These are phyloP conservation scores for Globisporangium perplexum DNA, from an alignment of 352 stramenopile species.

Conservation along the genomic window DNA sequence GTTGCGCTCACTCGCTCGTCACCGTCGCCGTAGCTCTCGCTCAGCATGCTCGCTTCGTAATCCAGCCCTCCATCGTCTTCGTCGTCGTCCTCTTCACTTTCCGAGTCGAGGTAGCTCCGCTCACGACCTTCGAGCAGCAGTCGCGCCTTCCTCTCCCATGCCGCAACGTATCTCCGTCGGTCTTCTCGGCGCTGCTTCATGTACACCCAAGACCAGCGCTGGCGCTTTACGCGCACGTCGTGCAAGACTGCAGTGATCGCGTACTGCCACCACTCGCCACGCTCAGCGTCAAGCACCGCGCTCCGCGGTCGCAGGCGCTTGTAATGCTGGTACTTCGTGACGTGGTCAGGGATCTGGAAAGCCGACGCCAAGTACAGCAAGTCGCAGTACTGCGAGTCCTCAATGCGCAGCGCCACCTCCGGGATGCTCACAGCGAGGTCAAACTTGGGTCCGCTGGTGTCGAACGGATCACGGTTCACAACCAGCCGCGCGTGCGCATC, in stretches of 20 bases:
- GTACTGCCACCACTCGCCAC: slow-evolving; percentile 78
- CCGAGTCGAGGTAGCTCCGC: slow-evolving; percentile 31
- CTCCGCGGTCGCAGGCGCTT: slow-evolving; percentile 53
- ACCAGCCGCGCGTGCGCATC: slow-evolving; percentile 75
- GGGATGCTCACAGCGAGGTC: slow-evolving; percentile 76
- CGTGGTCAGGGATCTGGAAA: slow-evolving; percentile 66
- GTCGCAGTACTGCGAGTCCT: slow-evolving; percentile 88
- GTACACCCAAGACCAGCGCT: slow-evolving; percentile 75
- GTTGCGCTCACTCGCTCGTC: slow-evolving; percentile 10
- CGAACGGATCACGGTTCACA: slow-evolving; percentile 77
- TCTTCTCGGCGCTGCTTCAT: slow-evolving; percentile 81
- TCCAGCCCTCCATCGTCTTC: background rate
- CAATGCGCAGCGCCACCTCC: slow-evolving; percentile 72
- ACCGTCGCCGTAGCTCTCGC: slow-evolving; percentile 2
- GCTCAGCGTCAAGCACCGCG: slow-evolving; percentile 41
- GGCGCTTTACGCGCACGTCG: slow-evolving; percentile 56
- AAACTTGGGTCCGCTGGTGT: slow-evolving; percentile 72
- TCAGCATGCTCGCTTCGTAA: slow-evolving; percentile 5
- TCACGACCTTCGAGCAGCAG: slow-evolving; percentile 22
- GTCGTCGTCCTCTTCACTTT: slow-evolving; percentile 49
- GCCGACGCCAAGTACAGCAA: slow-evolving; percentile 70
- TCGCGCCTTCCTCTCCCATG: slow-evolving; percentile 45
- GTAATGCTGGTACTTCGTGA: slow-evolving; percentile 76
- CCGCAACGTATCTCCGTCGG: slow-evolving; percentile 56
- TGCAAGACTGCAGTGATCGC: slow-evolving; percentile 58